Evolutionary conservation across 2,329 filamentous ascomycete species (phyloP), one percentile per base, ranked within the genome.

Genomic region (Gremmenia infestans): DNA sequence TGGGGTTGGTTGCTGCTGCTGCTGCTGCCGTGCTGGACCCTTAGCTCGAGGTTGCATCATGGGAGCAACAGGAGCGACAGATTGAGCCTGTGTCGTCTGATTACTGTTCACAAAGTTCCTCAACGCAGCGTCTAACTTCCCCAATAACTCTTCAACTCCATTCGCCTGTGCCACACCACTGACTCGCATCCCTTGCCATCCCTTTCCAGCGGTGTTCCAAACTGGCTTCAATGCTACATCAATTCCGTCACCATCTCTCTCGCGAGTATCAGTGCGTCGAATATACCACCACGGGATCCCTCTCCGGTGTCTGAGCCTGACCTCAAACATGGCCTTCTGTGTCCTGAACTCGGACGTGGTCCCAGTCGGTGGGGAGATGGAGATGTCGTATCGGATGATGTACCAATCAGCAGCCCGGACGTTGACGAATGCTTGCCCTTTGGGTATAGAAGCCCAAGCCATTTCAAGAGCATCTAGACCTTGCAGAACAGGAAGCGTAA

Each of bases 401-500:
- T 81, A 77, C 76, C 80, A 84, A 62, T 85, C 82, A 2, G 84
- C 70, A 1, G 78, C 73, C 58, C 79, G 76, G 54, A 79, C 74
- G 19, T 78, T 75, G 42, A 87, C 73, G 40, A 76, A 76, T 11
- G 85, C 72, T 51, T 77, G 74, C 36, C 75, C 74, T 11, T 72
- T 74, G 59, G 36, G 68, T 63, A 12, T 72, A 4, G 57, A 45
- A 25, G 46, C 71, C 79, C 83, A 85, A 1, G 73, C 70, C 17
- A 72, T 72, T 61, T 89, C 83, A 22, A 92, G 77, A 37, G 73
- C 72, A 58, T 83, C 78, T 2, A 92, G 72, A 1, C 78, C 81
- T 48, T 76, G 76, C 17, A 90, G 73, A n/a, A 90, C 72, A 0
- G 86, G 83, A 4, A 91, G 76, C 6, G 88, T 86, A 19, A 78